Evolutionary conservation across 1,139 yeast species (phyloP).

Genomic region (Taphrina flavorubra): DNA sequence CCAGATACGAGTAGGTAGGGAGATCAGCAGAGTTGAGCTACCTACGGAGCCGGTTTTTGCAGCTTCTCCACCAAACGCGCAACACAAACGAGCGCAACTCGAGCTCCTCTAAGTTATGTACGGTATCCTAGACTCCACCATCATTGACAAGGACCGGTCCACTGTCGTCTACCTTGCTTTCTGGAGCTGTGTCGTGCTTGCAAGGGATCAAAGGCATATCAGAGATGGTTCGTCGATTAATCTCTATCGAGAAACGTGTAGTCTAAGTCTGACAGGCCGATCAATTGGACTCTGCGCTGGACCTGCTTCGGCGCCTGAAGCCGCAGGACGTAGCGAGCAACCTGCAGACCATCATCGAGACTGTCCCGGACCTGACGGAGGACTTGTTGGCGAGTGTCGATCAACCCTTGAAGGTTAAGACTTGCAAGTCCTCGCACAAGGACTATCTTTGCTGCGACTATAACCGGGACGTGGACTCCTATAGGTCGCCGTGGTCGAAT

Average conservation of each 20-base stretch:
- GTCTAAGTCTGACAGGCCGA: conserved; percentile 56
- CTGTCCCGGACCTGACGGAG: conserved; percentile 83
- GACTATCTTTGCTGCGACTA: conserved; percentile 87
- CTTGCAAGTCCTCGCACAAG: conserved; percentile 67
- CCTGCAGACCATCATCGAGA: conserved; percentile 69
- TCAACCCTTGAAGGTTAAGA: conserved; percentile 70
- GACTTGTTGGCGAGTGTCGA: conserved; percentile 87
- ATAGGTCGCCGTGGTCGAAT: conserved; percentile 90
- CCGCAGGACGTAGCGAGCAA: conserved; percentile 72
- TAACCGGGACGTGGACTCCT: conserved; percentile 92
- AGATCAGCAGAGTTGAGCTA: neutral
- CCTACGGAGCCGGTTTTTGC: conserved; percentile 5
- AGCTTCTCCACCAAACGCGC: conserved; percentile 8
- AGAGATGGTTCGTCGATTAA: no score
- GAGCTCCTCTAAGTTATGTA: conserved; percentile 8
- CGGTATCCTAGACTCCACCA: neutral
- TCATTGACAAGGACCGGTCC: neutral
- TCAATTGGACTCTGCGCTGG: conserved; percentile 84
- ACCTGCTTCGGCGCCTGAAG: conserved; percentile 81
- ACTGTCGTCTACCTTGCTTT: neutral
- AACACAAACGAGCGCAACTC: neutral
- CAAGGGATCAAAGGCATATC: no score
- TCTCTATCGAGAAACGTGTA: neutral
- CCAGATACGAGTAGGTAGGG: neutral
- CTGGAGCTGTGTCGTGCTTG: neutral